Percentiles rank a stretch among this genome's conserved stretches.
Evolutionary conservation across 352 stramenopile genomes (phyloP).

Genomic region (Phytophthora tubulina): DNA sequence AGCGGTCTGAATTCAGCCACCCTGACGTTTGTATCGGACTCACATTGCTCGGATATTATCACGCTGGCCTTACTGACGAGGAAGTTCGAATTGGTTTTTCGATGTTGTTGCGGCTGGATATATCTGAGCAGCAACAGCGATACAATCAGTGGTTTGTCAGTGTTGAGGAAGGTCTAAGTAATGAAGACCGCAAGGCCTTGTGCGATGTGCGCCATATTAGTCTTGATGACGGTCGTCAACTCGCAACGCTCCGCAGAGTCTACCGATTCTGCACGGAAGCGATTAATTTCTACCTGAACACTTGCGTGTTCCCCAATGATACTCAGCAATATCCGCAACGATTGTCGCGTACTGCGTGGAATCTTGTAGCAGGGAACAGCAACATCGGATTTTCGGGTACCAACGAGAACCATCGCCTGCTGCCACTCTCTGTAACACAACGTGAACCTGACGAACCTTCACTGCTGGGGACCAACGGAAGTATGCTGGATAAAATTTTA

Average conservation of each 20-base stretch:
- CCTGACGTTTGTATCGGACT: neutral
- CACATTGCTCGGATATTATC: neutral
- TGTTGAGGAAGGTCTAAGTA: too few species aligned
- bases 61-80: neutral
- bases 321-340: constrained; percentile 77
- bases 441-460: neutral
- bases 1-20: constrained; percentile 15
- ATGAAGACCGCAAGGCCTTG: neutral
- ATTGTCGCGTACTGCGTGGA: constrained; percentile 76
- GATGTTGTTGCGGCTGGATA: neutral
- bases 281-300: constrained; percentile 89
- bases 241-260: constrained; percentile 41
- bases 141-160: too few species aligned
- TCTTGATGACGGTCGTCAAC: neutral
- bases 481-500: neutral
- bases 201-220: neutral
- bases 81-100: neutral
- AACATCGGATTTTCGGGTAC: constrained; percentile 90
- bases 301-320: constrained; percentile 80
- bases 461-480: neutral
- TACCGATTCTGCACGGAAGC: constrained; percentile 65
- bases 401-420: constrained; percentile 71
- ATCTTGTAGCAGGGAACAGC: constrained; percentile 65
- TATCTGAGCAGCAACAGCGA: too few species aligned
- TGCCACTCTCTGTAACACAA: neutral